These are phyloP conservation scores for Thinopyrum elongatum DNA, from an alignment of 176 grass and related monocot species.

Conservation along the genomic window DNA sequence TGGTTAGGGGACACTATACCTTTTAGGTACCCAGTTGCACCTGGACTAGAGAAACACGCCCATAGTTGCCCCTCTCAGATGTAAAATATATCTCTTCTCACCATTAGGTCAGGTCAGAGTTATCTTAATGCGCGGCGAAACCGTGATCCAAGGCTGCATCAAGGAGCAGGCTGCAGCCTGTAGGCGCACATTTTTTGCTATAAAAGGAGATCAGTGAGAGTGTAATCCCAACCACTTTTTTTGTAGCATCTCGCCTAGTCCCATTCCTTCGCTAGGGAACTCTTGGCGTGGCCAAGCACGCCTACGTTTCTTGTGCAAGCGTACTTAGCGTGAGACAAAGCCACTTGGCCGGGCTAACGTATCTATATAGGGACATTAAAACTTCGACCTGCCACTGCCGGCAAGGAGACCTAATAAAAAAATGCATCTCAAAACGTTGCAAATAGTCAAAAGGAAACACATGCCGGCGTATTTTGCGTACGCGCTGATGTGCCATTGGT, in stretches of 20 bases:
- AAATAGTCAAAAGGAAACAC: background rate
- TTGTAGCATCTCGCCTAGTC: background rate
- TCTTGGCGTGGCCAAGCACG: background rate
- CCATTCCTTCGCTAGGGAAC: background rate
- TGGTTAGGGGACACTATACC: no score
- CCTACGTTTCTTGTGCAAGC: slow-evolving; percentile 19
- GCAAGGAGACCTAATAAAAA: background rate
- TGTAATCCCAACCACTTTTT: slow-evolving; percentile 10
- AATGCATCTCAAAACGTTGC: background rate
- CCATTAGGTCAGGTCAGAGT: no score
- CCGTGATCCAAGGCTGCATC: slow-evolving; percentile 33
- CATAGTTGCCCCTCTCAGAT: no score
- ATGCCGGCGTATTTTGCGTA: background rate
- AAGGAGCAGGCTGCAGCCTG: background rate
- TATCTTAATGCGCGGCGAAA: slow-evolving; percentile 15
- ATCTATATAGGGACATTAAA: background rate
- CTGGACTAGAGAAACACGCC: no score
- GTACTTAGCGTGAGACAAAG: background rate
- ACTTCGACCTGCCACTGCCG: background rate
- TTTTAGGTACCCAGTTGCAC: no score
- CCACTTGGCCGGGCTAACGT: background rate
- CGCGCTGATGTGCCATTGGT: no score
- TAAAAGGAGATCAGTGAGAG: slow-evolving; percentile 7
- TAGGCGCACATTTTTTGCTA: background rate
- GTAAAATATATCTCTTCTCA: no score